These are phyloP conservation scores for Pseudovirgaria hyperparasitica DNA, from an alignment of 2,329 filamentous ascomycete genomes.

Conservation along the genomic window DNA sequence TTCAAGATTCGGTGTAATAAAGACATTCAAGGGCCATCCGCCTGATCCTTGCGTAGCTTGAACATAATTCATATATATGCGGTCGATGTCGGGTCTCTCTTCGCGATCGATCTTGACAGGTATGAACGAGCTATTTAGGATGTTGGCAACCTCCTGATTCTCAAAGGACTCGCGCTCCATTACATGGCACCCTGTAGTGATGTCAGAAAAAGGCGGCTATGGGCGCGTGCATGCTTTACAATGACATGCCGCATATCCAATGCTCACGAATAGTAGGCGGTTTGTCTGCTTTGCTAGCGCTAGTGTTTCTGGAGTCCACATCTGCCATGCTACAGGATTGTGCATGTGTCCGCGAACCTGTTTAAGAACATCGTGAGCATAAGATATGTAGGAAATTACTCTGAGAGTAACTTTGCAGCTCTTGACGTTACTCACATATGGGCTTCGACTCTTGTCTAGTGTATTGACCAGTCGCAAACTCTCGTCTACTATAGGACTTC, in stretches of 20 bases:
- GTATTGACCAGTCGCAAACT: slow-evolving; percentile 47
- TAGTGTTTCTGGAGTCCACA: slow-evolving; percentile 67
- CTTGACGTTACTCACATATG: slow-evolving; percentile 42
- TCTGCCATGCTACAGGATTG: slow-evolving; percentile 85
- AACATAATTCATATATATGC: slow-evolving; percentile 97
- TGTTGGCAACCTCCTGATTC: slow-evolving; percentile 62
- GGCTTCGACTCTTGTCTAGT: slow-evolving; percentile 48
- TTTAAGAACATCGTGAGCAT: slow-evolving; percentile 5
- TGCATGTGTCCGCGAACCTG: slow-evolving; percentile 60
- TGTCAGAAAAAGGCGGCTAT: neutral
- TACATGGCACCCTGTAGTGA: slow-evolving; percentile 50
- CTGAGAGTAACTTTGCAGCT: slow-evolving; percentile 1
- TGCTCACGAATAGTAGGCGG: slow-evolving; percentile 82
- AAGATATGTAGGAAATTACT: neutral
- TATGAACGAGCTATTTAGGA: slow-evolving; percentile 79
- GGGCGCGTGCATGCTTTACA: slow-evolving; percentile 43
- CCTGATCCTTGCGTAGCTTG: slow-evolving; percentile 83
- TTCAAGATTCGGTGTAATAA: slow-evolving; percentile 82
- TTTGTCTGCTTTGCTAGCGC: slow-evolving; percentile 68
- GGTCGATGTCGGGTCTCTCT: slow-evolving; percentile 84
- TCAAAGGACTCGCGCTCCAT: slow-evolving; percentile 90
- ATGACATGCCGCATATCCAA: slow-evolving; percentile 91
- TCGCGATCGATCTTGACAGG: slow-evolving; percentile 90
- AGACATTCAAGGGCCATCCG: slow-evolving; percentile 95
- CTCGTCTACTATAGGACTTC: too few relatives aligned